Conservation (phyloP, 306 rosid species). For the Morella rubra region DNA sequence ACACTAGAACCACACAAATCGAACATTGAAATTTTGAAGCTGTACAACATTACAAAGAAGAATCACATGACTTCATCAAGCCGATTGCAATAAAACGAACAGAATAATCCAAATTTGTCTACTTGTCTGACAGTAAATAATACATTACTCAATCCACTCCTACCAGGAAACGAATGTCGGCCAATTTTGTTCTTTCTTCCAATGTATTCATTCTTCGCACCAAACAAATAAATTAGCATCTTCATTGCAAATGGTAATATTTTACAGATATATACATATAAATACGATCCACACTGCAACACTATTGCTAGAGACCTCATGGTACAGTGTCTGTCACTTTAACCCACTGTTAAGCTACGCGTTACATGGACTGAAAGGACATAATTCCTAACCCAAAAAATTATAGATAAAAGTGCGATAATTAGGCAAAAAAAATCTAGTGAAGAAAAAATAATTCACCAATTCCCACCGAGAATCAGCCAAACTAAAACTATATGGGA, state of each 20-base stretch:
- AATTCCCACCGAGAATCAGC: slow-evolving; percentile 36
- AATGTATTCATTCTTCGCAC: not conserved
- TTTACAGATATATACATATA: slow-evolving; percentile 73
- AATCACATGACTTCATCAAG: not conserved
- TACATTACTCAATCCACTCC: not conserved
- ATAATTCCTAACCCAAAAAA: slow-evolving; percentile 45
- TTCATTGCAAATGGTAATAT: slow-evolving; percentile 44
- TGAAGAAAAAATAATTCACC: slow-evolving; percentile 38
- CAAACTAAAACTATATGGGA: slow-evolving; percentile 40
- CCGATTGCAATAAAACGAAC: not conserved
- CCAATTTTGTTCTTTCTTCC: not conserved
- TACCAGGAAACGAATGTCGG: too few relatives aligned
- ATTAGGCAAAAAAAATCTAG: slow-evolving; percentile 30
- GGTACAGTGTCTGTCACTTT: slow-evolving; percentile 35
- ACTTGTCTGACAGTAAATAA: not conserved
- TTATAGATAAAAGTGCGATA: slow-evolving; percentile 25
- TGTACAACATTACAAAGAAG: not conserved
- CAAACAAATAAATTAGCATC: slow-evolving; percentile 41
- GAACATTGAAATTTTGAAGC: not conserved
- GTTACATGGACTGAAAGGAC: slow-evolving; percentile 42
- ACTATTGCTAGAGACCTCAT: slow-evolving; percentile 41
- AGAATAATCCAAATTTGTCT: not conserved
- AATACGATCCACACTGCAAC: slow-evolving; percentile 49
- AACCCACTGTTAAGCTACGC: slow-evolving; percentile 42
- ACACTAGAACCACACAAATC: not conserved